These are phyloP conservation scores for Papiliotrema nemorosa DNA, from an alignment of 1,284 basidiomycete genomes.

Conservation along the genomic window DNA sequence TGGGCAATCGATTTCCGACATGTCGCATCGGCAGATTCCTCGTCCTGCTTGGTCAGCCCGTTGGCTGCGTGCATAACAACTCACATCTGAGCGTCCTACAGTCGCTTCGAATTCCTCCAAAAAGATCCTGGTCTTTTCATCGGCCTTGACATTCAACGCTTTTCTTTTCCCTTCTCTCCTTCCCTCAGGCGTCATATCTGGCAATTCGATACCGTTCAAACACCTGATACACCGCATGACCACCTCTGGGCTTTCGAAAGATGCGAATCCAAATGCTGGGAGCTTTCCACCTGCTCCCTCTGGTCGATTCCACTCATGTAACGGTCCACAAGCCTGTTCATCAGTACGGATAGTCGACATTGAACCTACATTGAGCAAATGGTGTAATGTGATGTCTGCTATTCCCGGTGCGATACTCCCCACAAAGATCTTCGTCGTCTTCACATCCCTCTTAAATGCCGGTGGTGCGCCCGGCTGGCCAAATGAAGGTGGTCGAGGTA, in stretches of 20 bases:
- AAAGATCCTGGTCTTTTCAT: constrained; percentile 84
- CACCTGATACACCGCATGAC: constrained; percentile 75
- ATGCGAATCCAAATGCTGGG: constrained; percentile 92
- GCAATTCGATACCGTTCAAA: constrained; percentile 79
- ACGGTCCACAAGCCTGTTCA: constrained; percentile 73
- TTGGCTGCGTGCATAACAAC: constrained; percentile 35
- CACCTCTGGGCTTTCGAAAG: constrained; percentile 83
- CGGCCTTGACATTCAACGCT: constrained; percentile 84
- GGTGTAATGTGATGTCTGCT: constrained; percentile 68
- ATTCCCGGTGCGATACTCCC: constrained; percentile 95
- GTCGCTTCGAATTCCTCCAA: constrained; percentile 77
- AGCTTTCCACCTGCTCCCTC: constrained; percentile 85
- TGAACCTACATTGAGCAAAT: constrained; percentile 66
- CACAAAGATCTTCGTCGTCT: constrained; percentile 69
- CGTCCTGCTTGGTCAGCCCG: constrained; percentile 42
- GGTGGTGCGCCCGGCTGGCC: constrained; percentile 6
- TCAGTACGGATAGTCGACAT: neutral
- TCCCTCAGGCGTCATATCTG: constrained; percentile 62
- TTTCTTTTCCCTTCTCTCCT: constrained; percentile 69
- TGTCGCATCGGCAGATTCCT: constrained; percentile 44
- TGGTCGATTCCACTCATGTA: constrained; percentile 83
- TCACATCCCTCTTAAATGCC: constrained; percentile 40
- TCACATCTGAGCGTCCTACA: constrained; percentile 72
- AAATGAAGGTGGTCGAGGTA: constrained; percentile 21
- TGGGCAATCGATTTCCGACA: constrained; percentile 42